Percentiles rank a stretch among this genome's conserved stretches.
Evolutionary conservation across 176 grass and related monocot species (phyloP).

Genomic region (Pontederia paniculata): DNA sequence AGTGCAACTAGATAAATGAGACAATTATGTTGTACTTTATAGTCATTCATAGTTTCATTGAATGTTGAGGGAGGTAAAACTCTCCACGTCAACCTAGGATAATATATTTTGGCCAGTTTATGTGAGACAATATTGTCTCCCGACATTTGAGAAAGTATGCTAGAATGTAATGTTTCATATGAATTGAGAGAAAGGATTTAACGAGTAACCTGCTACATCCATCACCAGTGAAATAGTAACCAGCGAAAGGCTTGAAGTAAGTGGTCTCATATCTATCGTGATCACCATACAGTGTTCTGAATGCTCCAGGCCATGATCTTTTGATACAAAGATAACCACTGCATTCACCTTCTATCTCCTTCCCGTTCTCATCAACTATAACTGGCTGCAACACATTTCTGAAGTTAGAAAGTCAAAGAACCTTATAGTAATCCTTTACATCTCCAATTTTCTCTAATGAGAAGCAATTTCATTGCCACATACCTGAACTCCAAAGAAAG

Average conservation of each 20-base stretch:
- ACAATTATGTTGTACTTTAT: neutral
- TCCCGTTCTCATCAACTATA: constrained; percentile 86
- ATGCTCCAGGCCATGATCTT: constrained; percentile 92
- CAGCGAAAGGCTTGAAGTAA: constrained; percentile 91
- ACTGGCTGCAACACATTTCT: constrained; percentile 41
- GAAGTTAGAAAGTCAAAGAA: neutral
- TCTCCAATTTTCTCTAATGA: neutral
- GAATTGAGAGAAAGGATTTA: neutral
- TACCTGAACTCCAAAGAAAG: constrained; percentile 96
- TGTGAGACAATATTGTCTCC: neutral
- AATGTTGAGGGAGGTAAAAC: no score
- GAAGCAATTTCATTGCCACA: neutral
- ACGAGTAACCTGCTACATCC: constrained; percentile 72
- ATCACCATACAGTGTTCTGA: constrained; percentile 81
- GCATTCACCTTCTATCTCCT: constrained; percentile 76
- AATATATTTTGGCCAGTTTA: neutral
- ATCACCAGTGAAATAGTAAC: constrained; percentile 97
- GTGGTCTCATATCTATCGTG: constrained; percentile 94
- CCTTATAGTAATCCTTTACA: neutral
- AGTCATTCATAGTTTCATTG: no score
- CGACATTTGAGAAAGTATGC: no score
- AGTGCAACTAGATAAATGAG: neutral
- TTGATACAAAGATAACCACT: constrained; percentile 97
- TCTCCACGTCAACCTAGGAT: neutral
- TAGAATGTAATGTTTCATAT: no score